Evolutionary conservation across 1,139 yeast species (phyloP), one percentile per base, ranked within the genome.

Genomic region (Zhuliangozyma blackwelliae): DNA sequence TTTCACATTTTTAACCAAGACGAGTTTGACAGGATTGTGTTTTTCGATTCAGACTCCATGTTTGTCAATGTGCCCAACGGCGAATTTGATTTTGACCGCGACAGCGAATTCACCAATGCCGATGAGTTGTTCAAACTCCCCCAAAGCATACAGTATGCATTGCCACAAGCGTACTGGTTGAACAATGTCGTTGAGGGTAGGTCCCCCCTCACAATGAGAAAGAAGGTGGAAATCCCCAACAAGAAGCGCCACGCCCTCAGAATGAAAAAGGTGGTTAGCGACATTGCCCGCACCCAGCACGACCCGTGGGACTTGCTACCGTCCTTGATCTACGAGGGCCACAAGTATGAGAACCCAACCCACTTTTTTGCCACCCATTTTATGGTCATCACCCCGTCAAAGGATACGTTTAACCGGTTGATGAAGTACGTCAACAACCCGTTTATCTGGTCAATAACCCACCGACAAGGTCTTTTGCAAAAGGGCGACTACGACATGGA

Each of bases 401-500:
- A 45, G 3, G 32, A 40, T 2, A 36, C 54, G 3, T 72, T 57
- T 44, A 38, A 55, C 5, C 48, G 51, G n/a, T 42, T 75, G 31
- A 40, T 60, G 39, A 40, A 55, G n/a, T 57, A 61, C 28, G 51
- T 64, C 1, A 37, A 54, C 29, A 57, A 52, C 33, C 69, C 71
- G n/a, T 55, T 55, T 57, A 47, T 46, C 40, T 64, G 70, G 70
- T 35, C 46, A 7, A 22, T 63, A 10, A 44, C 48, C 16, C 40
- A 45, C n/a, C 40, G 65, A 12, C 41, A 43, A 3, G 47, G 48
- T 26, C 36, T 63, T 8, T 52, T 60, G 28, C 40, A 44, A 9
- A 13, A 36, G 0, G 40, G 54, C 13, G 75, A 73, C 33, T 73
- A 65, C 43, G 79, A 74, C 44, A 72, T 73, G 79, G 79, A 75